Percentiles rank a stretch among this genome's conserved stretches.
Evolutionary conservation across 352 stramenopile species (phyloP).

Genomic region (Globisporangium recalcitrans): DNA sequence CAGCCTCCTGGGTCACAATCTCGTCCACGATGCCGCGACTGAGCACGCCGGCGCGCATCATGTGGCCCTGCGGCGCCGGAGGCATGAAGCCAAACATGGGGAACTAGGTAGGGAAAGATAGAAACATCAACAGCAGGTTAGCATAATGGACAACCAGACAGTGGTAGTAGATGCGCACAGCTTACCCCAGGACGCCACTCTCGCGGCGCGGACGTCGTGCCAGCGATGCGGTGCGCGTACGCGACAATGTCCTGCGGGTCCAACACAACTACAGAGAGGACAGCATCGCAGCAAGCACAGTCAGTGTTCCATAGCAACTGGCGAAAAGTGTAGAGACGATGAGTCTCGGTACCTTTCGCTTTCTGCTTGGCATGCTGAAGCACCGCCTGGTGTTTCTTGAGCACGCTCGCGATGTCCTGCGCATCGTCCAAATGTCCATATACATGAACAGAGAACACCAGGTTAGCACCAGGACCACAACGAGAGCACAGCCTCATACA

Average conservation of each 20-base stretch:
- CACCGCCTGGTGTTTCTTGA: conserved; percentile 61
- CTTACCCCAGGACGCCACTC: conserved; percentile 75
- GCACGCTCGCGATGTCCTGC: conserved; percentile 51
- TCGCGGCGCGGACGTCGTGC: conserved; percentile 64
- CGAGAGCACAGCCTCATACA: background rate
- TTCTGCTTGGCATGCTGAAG: conserved; percentile 55
- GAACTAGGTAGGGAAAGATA: conserved; percentile 34
- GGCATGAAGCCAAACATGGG: conserved; percentile 87
- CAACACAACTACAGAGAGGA: conserved; percentile 40
- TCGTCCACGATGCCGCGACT: conserved; percentile 77
- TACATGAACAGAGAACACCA: background rate
- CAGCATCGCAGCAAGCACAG: background rate
- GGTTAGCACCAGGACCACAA: background rate
- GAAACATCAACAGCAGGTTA: background rate
- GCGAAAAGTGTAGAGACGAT: background rate
- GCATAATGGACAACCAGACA: background rate
- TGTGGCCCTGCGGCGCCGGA: conserved; percentile 75
- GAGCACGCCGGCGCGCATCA: conserved; percentile 81
- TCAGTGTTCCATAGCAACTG: background rate
- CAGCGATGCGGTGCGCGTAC: conserved; percentile 77
- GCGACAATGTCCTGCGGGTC: conserved; percentile 66
- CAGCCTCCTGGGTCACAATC: conserved; percentile 65
- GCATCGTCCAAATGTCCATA: background rate
- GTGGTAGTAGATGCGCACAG: too few species aligned
- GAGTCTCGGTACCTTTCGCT: conserved; percentile 31